Evolutionary conservation across 441 rosid genomes (phyloP), one percentile per base, ranked within the genome.

Genomic region (Populus trichocarpa): DNA sequence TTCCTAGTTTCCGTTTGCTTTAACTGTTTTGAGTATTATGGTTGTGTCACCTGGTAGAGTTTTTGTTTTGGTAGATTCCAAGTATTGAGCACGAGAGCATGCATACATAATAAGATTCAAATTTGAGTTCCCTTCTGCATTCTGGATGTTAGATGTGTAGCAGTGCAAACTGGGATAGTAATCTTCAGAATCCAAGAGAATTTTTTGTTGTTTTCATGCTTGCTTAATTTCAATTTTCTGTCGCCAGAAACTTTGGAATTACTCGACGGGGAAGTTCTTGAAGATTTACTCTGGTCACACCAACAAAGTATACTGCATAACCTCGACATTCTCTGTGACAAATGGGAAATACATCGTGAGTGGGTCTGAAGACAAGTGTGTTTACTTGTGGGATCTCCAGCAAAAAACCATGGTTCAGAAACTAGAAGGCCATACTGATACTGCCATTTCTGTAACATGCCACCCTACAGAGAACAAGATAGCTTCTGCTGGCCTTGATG

Each of bases 301-400:
- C 4, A 96, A 96, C 86, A 91, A 65, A 77, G 87, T 67, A 4
- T 96, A 90, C 83, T 94, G 97, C 79, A 80, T 91, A 77, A 92
- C 92, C 67, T 84, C 99, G 1, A 93, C 99, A 10, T 96, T 96
- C 85, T 92, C 99, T 0, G 99, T 96, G 65, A 96, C 97, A 6
- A 91, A 88, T 35, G 99, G 97, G 66, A 96, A 91, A 75, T 96
- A 89, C 77, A 96, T 96, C 42, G 97, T 96, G 18, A 94, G 99
- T 28, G 99, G 98, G 40, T 96, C 99, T 2, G 99, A 96, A 80
- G 99, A 94, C 67, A 86, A 87, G 13, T 92, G 97, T 76, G 89
- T 96, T 36, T 96, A 93, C 83, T 59, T 96, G 25, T 96, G 99
- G 99, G 96, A 96, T 89, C 90, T 94, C 63, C 99, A 96, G 80